Evolutionary conservation across 1,284 basidiomycete species (phyloP), one percentile per base, ranked within the genome.

Genomic region (Apiotrichum laibachii): DNA sequence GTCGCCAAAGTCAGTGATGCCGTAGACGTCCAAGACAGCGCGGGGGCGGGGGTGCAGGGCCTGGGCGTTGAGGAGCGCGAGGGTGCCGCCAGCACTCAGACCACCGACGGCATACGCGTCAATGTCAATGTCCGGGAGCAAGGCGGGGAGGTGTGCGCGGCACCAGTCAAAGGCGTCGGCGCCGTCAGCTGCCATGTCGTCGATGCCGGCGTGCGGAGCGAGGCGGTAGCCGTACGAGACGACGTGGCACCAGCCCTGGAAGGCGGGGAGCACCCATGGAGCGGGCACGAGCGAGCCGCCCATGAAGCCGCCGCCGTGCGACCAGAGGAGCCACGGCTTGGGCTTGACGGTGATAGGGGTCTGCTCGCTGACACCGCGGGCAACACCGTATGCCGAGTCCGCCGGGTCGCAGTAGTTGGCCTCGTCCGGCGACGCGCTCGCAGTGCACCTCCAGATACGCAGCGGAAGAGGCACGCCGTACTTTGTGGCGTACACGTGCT

Each of bases 261-360:
- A 61, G 35, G 49, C 56, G n/a, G 57, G 60, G 9, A 62, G 53
- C 16, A 64, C 53, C 63, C 63, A 64, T 9, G 60, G 45, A 16
- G 44, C 37, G 16, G 40, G 58, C 2, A 22, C 33, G 5, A 52
- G n/a, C 34, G 18, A 19, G 7, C 53, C 55, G n/a, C 22, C 42
- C 55, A 53, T 48, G 39, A 43, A 67, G 50, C 58, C 65, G 54
- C 72, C 72, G 19, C 72, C 72, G 53, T 72, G 72, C 13, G 65
- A 65, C 71, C 71, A 73, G 13, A 63, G 37, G 18, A 55, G 35
- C 55, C 55, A 63, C 12, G 61, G 61, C 19, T 51, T 46, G 12
- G 8, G 31, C 9, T 5, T 5, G 1, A 31, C 50, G 47, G n/a
- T 1, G 2, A 19, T 10, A 3, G 26, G 18, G 42, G 16, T 31